Conservation (phyloP, 495 filamentous ascomycete genomes). For the Daldinia bambusicola region DNA sequence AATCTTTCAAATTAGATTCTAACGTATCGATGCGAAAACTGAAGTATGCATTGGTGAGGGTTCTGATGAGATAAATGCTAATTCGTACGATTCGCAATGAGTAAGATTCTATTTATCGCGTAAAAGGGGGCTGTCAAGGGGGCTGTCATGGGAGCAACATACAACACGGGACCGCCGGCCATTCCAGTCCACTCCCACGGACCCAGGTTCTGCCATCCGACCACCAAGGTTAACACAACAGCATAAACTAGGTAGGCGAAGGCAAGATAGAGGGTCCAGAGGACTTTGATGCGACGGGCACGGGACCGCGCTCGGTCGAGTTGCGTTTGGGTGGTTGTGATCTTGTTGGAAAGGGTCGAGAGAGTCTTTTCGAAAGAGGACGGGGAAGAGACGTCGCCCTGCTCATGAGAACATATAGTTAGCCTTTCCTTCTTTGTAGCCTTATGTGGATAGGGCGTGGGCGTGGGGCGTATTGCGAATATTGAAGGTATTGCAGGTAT, state of each 20-base stretch:
- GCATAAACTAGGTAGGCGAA: conserved; percentile 89
- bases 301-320: conserved; percentile 77
- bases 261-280: conserved; percentile 88
- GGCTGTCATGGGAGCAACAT: conserved; percentile 43
- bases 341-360: conserved; percentile 80
- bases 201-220: conserved; percentile 85
- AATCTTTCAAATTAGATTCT: conserved; percentile 72
- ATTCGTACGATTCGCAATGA: conserved; percentile 28
- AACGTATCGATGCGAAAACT: conserved; percentile 79
- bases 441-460: not conserved
- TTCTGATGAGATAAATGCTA: conserved; percentile 76
- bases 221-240: conserved; percentile 80
- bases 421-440: not conserved
- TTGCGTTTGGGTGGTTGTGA: conserved; percentile 72
- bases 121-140: too few relatives aligned
- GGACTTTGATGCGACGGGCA: conserved; percentile 79
- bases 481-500: too few relatives aligned
- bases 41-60: conserved; percentile 71
- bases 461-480: too few relatives aligned
- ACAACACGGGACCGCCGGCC: conserved; percentile 82
- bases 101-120: conserved; percentile 2
- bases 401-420: conserved; percentile 28
- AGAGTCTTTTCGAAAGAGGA: conserved; percentile 93
- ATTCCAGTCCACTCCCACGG: conserved; percentile 78
- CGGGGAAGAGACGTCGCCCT: conserved; percentile 86